Base-by-base conservation (phyloP, 2,329 filamentous ascomycete genomes). In the Pleurostoma richardsiae region DNA sequence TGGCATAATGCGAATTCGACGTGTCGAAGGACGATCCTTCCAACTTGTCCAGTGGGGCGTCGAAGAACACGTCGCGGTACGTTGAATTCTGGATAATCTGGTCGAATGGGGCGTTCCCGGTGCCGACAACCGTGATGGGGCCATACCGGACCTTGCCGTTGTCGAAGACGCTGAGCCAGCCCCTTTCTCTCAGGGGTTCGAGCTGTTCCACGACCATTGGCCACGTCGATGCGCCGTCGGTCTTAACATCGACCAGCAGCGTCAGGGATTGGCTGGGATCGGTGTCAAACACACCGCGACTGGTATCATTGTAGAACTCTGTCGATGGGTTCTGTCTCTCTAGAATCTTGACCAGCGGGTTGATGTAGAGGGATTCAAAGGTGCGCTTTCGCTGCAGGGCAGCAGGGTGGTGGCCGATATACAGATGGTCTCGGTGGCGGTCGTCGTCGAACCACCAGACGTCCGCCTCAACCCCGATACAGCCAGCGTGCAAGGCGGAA, bases 161-260 rank as follows among this genome's bases (percentile, higher is more conserved):
- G 28, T 78, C 67, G 44, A 77, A 73, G 49, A 67, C 72, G 10
- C 71, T 76, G 26, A 85, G 60, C 72, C 74, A 88, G n/a, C 75
- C 75, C 39, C 68, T 70, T 39, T 77, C 65, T 4, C 82, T 71
- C 5, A 89, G 69, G 2, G 82, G 76, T 46, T 79, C 67, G 0
- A 88, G 70, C 47, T 83, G 76, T 30, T 68, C 58, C 11, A 78
- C 53, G 0, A 85, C 73, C 42, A 73, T 62, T 0, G 71, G 71
- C 68, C 77, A 82, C 2, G 76, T 79, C 27, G 69, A 61, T 4
- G 62, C 57, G 1, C 75, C 77, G 29, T 72, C 60, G 3, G 74
- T 82, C 64, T 90, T 90, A 59, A 90, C 67, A 60, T 90, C 86
- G 30, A 90, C 73, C 4, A 90, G 71, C 4, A 90, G 71, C 4